A percentile compares a stretch with the other conserved stretches of the same genome.
These are phyloP conservation scores for Pleurotus eryngii DNA, from an alignment of 768 basidiomycete genomes.

Conservation along the genomic window DNA sequence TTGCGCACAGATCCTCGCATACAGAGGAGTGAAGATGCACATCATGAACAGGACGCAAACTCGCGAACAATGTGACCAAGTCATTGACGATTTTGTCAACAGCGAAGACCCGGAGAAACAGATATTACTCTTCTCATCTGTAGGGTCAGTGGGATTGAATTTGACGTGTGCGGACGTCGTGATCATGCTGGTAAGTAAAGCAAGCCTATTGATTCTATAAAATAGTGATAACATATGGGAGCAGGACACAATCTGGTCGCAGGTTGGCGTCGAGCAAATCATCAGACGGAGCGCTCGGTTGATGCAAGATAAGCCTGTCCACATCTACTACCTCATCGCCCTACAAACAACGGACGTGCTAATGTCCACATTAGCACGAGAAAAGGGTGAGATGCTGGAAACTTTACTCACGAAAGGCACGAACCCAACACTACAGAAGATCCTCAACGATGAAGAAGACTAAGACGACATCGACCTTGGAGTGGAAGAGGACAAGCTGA, in stretches of 20 bases:
- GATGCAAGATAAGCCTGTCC: constrained; percentile 5
- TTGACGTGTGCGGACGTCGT: constrained; percentile 2
- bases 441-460: background rate
- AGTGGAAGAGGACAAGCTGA: too few relatives aligned
- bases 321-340: constrained; percentile 9
- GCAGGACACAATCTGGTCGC: constrained; percentile 9
- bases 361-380: background rate
- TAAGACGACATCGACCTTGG: background rate
- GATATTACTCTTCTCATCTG: constrained; percentile 3
- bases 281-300: constrained; percentile 4
- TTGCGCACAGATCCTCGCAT: too few relatives aligned
- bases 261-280: constrained; percentile 1
- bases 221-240: too few relatives aligned
- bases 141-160: constrained; percentile 3
- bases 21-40: background rate
- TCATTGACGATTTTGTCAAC: background rate
- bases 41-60: background rate
- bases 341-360: constrained; percentile 6
- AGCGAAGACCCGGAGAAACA: background rate
- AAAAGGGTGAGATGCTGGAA: constrained; percentile 6
- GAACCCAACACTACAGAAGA: background rate
- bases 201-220: too few relatives aligned
- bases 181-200: background rate
- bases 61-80: background rate
- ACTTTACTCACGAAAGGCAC: background rate